Percentiles rank a stretch among this genome's conserved stretches.
phyloP scores from a whole-genome alignment of 1,284 basidiomycete genomes.

The Austroboletus niveus region DNA sequence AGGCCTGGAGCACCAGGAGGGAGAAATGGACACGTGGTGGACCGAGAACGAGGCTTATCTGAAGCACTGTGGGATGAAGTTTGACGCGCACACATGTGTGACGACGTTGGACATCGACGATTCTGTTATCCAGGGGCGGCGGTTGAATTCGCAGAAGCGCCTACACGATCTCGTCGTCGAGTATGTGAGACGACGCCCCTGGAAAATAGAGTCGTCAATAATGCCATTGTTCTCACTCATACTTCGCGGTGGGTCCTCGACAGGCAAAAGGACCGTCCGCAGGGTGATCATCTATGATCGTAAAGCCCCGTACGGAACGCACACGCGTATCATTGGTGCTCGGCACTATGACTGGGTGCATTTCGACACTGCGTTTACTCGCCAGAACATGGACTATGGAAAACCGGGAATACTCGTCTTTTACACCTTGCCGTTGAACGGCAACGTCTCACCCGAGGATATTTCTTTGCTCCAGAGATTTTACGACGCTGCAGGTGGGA shows the following conservation, averaged over 20 bases:
- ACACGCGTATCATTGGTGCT: neutral
- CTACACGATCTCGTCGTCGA: neutral
- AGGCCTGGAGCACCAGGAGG: neutral
- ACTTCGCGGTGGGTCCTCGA: neutral
- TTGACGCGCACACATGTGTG: neutral
- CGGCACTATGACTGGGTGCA: neutral
- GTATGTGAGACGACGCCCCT: neutral
- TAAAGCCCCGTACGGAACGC: neutral
- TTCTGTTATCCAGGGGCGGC: neutral
- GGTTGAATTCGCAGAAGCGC: neutral
- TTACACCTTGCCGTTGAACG: neutral
- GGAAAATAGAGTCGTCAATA: neutral
- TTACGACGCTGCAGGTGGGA: neutral
- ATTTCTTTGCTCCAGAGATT: neutral
- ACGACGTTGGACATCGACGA: neutral
- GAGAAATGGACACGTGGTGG: neutral
- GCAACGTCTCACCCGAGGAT: neutral
- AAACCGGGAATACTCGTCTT: neutral
- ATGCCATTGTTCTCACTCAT: neutral
- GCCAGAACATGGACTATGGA: neutral
- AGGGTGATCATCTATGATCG: neutral
- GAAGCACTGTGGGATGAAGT: neutral
- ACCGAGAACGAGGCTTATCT: neutral
- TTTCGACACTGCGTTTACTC: neutral
- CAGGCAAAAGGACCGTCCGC: neutral